Conservation (phyloP, 495 filamentous ascomycete genomes). For the Xylaria castorea region DNA sequence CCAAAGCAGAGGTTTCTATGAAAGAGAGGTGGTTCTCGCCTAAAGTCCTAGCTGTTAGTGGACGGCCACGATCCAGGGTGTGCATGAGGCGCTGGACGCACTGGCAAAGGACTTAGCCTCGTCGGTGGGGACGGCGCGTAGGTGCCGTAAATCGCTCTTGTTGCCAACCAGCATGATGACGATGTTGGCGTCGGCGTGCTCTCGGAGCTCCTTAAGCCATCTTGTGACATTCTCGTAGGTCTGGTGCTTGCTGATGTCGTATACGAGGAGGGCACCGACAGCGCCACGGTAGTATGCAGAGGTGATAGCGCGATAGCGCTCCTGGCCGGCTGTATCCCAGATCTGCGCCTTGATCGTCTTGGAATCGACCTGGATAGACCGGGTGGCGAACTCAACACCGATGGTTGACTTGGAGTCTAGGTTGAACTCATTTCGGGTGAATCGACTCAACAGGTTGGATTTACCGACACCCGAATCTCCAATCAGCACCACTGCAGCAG, state of each 20-base stretch:
- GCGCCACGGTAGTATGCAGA: slow-evolving; percentile 98
- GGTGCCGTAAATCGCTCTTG: slow-evolving; percentile 99
- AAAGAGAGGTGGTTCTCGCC: slow-evolving; percentile 96
- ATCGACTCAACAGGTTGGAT: slow-evolving; percentile 98
- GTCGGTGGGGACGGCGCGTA: slow-evolving; percentile 96
- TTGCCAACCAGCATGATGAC: slow-evolving; percentile 99
- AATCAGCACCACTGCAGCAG: slow-evolving; percentile 87
- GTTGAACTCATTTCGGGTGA: slow-evolving; percentile 99
- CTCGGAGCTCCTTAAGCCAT: slow-evolving; percentile 98
- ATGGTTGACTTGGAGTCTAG: slow-evolving; percentile 99
- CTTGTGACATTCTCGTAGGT: slow-evolving; percentile 99
- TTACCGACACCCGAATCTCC: slow-evolving; percentile 99
- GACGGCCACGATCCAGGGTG: neutral
- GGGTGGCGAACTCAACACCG: slow-evolving; percentile 98
- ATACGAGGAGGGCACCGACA: slow-evolving; percentile 96
- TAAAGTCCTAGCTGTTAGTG: slow-evolving; percentile 48
- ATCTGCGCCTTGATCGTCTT: slow-evolving; percentile 99
- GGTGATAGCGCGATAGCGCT: slow-evolving; percentile 98
- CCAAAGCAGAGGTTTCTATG: slow-evolving; percentile 98
- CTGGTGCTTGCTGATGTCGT: slow-evolving; percentile 99
- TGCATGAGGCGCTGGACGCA: slow-evolving; percentile 53
- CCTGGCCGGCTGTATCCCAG: slow-evolving; percentile 99
- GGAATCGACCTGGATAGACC: slow-evolving; percentile 97
- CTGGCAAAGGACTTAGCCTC: slow-evolving; percentile 98
- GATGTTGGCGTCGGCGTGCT: slow-evolving; percentile 98